Evolutionary conservation across 768 basidiomycete genomes (phyloP).

Genomic region (Kwoniella sp.): DNA sequence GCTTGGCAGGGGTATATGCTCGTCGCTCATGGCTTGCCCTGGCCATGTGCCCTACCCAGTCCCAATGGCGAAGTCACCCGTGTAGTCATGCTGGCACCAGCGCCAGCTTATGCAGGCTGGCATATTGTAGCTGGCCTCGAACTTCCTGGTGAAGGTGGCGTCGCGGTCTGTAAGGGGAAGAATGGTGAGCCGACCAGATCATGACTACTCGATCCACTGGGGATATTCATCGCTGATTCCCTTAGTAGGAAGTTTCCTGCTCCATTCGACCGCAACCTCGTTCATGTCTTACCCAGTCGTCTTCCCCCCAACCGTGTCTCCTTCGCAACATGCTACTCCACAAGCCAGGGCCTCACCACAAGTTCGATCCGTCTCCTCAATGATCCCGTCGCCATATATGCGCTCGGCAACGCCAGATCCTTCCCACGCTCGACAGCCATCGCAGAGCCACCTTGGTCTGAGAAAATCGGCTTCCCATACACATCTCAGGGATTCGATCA

Average conservation of each 20-base stretch:
- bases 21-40: conserved; percentile 37
- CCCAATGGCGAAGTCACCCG: conserved; percentile 47
- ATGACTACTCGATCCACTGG: background rate
- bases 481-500: conserved; percentile 7
- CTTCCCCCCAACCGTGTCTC: conserved; percentile 10
- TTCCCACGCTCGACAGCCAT: background rate
- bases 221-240: background rate
- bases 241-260: conserved; percentile 23
- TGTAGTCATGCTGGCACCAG: conserved; percentile 28
- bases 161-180: conserved; percentile 18
- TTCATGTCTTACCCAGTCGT: conserved; percentile 41
- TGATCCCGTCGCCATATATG: conserved; percentile 10
- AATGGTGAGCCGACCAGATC: background rate
- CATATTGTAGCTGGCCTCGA: conserved; percentile 33
- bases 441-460: background rate
- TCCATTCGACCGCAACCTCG: conserved; percentile 30
- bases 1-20: conserved; percentile 22
- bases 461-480: conserved; percentile 19
- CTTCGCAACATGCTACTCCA: background rate
- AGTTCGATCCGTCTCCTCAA: conserved; percentile 11
- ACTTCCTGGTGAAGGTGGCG: conserved; percentile 41
- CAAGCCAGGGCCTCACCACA: conserved; percentile 18
- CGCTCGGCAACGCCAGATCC: conserved; percentile 17
- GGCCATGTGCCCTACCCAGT: conserved; percentile 45
- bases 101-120: background rate